Base-by-base conservation (phyloP, 805 yeast species). In the Wickerhamiella domercqiae region DNA sequence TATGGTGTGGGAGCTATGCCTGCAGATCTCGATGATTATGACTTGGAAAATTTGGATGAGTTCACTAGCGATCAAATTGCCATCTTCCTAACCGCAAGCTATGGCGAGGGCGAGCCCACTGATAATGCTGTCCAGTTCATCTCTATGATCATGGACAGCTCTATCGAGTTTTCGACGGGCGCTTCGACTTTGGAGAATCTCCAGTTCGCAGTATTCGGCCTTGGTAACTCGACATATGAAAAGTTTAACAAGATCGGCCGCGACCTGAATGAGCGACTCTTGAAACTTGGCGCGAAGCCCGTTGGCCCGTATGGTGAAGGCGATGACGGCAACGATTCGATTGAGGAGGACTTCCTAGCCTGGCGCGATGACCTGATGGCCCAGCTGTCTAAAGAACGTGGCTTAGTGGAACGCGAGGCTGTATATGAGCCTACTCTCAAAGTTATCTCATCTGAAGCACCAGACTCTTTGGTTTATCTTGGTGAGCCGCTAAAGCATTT, bases 51-150 rank as follows among this genome's bases (percentile, higher is more conserved):
- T 45, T 64, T 90, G 38, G 73, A 73, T 51, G 71, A 71, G 35
- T 58, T 87, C 44, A 70, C 75, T 16, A 61, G 64, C 14, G 70
- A 70, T 42, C 63, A 71, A 38, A 61, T 71, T n/a, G 74, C 74
- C 16, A 73, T 83, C 44, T 77, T 87, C 52, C 67, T 87, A 53
- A 66, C 84, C 62, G 90, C 97, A 22, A 83, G 95, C 7, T 90
- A 90, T 51, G 98, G 98, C 49, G 98, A 87, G 62, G 98, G 98
- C 54, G 98, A 87, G 57, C 94, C 94, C 49, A 87, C 98, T 11
- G 98, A 87, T 57, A 81, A 82, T 50, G 90, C 96, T n/a, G 70
- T 71, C 30, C 74, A 73, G 28, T 82, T 90, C 55, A 75, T 73
- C 53, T 78, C 76, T 40, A 68, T 86, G 51, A 70, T 73, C 24